Percentiles rank a stretch among this genome's conserved stretches.
These are phyloP conservation scores for Diospyros lotus DNA, from an alignment of 148 eudicot species.

Conservation along the genomic window DNA sequence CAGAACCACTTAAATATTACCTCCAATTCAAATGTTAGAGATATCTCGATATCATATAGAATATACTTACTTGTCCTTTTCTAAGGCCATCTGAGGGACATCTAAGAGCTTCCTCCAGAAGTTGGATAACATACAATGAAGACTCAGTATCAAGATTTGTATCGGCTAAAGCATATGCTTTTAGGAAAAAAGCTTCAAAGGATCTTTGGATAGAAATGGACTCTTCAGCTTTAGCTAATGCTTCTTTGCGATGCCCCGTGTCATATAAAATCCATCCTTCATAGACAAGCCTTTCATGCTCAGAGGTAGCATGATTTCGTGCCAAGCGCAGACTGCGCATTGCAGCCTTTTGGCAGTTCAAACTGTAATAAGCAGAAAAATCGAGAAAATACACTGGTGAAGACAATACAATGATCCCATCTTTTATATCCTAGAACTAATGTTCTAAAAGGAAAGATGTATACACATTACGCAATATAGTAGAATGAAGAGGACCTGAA, in stretches of 20 bases:
- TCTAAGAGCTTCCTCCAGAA: conserved; percentile 82
- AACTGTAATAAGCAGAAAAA: conserved; percentile 30
- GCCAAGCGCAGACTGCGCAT: conserved; percentile 82
- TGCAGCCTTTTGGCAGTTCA: conserved; percentile 84
- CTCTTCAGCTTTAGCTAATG: conserved; percentile 78
- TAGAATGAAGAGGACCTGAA: too few species aligned
- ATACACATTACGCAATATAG: too few species aligned
- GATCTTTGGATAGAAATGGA: conserved; percentile 75
- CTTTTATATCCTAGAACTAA: not conserved
- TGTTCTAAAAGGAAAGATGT: too few species aligned
- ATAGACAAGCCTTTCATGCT: conserved; percentile 79
- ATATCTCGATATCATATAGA: not conserved
- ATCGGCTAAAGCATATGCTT: conserved; percentile 90
- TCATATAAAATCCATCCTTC: conserved; percentile 93
- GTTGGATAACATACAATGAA: conserved; percentile 60
- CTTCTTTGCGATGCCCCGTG: conserved; percentile 90
- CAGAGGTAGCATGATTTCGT: conserved; percentile 60
- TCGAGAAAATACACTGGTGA: not conserved
- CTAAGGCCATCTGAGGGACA: conserved; percentile 95
- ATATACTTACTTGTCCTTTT: conserved; percentile 74
- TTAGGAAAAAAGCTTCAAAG: conserved; percentile 83
- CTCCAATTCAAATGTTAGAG: not conserved
- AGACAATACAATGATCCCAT: not conserved
- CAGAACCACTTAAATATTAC: conserved; percentile 14
- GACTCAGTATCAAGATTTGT: conserved; percentile 72